Evolutionary conservation across 768 basidiomycete species (phyloP), one percentile per base, ranked within the genome.

Genomic region (Tulasnella sp.): DNA sequence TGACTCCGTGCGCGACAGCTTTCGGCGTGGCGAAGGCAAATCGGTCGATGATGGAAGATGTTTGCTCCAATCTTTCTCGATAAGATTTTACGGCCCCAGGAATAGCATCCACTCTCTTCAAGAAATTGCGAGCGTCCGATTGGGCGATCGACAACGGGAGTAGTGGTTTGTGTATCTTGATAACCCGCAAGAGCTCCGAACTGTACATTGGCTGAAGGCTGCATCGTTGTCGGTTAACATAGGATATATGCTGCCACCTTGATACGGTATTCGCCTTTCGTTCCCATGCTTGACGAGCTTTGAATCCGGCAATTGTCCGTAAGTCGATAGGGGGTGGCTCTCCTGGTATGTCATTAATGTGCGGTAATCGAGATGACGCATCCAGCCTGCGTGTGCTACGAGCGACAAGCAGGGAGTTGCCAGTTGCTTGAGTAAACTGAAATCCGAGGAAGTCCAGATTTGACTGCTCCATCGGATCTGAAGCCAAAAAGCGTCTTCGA

Each of bases 21-120:
- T 77, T 59, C 0, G 91, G 87, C 0, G 90, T 91, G 16, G 76
- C 77, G 58, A 88, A 88, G 0, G 82, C 78, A 60, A 93, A 96
- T 20, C 66, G 68, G 48, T 83, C 75, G 45, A 93, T 65, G 16
- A 74, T 55, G 16, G 64, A 62, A 1, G 69, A 66, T 65, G 81
- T 69, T 0, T 74, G 70, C 37, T 73, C 66, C 2, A 75, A 74
- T 10, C 90, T 77, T 12, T 70, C 63, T 6, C 66, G 65, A 58
- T 80, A 79, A 4, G 89, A 84, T 53, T 75, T 77, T 56, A 93
- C 70, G 24, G 74, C 66, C 15, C 61, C 63, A 39, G 78, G 72
- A 13, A 72, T 60, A 1, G 58, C 57, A 37, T 67, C 62, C 64
- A 66, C 9, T 65, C 71, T 27, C 24, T 76, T 73, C 61, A 76